Conservation (phyloP, 2,329 filamentous ascomycete genomes). For the Monilinia fructigena region DNA sequence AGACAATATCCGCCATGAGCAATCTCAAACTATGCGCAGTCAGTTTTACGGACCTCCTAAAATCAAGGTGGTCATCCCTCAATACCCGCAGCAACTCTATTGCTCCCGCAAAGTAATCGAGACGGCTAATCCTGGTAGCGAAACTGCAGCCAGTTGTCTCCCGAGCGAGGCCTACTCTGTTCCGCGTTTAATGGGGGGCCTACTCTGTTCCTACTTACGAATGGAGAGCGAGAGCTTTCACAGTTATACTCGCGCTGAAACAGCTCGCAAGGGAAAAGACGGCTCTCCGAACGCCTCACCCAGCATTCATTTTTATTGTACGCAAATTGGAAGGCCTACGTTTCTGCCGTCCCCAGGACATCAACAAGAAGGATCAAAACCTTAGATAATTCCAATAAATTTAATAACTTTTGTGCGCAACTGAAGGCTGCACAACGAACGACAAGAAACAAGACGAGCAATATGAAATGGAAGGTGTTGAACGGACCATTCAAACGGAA, state of each 20-base stretch:
- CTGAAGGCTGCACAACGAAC: conserved; percentile 60
- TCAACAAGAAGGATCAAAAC: conserved; percentile 53
- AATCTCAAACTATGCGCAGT: conserved; percentile 74
- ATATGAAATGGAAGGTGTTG: too few species aligned
- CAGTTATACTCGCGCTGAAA: conserved; percentile 65
- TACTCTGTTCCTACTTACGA: conserved; percentile 69
- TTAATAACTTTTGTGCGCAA: conserved; percentile 67
- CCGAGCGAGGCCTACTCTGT: conserved; percentile 59
- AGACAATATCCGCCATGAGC: conserved; percentile 67
- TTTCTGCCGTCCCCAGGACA: conserved; percentile 43
- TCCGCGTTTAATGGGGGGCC: too few species aligned
- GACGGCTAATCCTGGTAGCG: conserved; percentile 63
- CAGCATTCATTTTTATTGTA: too few species aligned
- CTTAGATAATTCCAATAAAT: too few species aligned
- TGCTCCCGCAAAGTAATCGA: conserved; percentile 62
- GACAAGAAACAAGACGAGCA: conserved; percentile 54
- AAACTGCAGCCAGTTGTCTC: conserved; percentile 56
- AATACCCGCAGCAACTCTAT: conserved; percentile 68
- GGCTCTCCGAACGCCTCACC: conserved; percentile 64
- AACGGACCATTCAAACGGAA: too few species aligned
- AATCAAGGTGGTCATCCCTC: conserved; percentile 70
- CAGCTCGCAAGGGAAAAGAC: conserved; percentile 63
- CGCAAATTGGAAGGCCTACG: too few species aligned
- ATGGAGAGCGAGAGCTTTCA: conserved; percentile 62
- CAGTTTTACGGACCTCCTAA: conserved; percentile 78